phyloP scores from a whole-genome alignment of 805 yeast species.

The Kockiozyma suomiensis region DNA sequence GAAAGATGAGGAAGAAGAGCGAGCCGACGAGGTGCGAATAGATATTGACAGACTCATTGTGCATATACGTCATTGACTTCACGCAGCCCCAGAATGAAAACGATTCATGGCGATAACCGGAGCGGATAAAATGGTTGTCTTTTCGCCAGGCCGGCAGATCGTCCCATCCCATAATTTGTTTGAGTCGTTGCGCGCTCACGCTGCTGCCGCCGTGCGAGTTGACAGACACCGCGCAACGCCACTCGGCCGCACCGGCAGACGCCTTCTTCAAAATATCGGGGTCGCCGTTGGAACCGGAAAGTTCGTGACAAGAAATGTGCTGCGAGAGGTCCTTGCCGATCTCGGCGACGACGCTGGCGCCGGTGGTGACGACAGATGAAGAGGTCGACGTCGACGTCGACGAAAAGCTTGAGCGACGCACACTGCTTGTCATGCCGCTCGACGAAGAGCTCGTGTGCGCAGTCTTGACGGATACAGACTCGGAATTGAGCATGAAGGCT shows the following conservation, averaged over 20 bases:
- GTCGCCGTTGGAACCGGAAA: background rate
- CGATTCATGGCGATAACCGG: slow-evolving; percentile 67
- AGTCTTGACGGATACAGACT: background rate
- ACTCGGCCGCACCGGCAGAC: background rate
- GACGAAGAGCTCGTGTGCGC: slow-evolving; percentile 3
- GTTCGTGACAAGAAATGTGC: slow-evolving; percentile 3
- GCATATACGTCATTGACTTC: slow-evolving; percentile 55
- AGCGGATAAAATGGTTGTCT: slow-evolving; percentile 66
- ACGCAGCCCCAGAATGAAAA: slow-evolving; percentile 51
- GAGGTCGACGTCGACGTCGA: background rate
- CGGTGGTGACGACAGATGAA: background rate
- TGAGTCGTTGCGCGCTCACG: slow-evolving; percentile 4
- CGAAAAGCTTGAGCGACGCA: slow-evolving; percentile 9
- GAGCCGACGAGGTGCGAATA: slow-evolving; percentile 59
- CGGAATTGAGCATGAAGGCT: background rate
- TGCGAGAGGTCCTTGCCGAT: background rate
- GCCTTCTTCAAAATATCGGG: background rate
- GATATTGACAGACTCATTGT: slow-evolving; percentile 74
- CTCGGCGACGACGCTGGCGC: background rate
- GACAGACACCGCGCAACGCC: background rate
- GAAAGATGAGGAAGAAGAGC: slow-evolving; percentile 31
- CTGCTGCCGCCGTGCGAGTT: background rate
- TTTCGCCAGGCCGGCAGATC: slow-evolving; percentile 73
- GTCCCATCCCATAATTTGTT: slow-evolving; percentile 45
- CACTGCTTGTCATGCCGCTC: slow-evolving; percentile 3